Conservation (phyloP, 805 yeast species). For the Kregervanrija pseudodelftensis region DNA sequence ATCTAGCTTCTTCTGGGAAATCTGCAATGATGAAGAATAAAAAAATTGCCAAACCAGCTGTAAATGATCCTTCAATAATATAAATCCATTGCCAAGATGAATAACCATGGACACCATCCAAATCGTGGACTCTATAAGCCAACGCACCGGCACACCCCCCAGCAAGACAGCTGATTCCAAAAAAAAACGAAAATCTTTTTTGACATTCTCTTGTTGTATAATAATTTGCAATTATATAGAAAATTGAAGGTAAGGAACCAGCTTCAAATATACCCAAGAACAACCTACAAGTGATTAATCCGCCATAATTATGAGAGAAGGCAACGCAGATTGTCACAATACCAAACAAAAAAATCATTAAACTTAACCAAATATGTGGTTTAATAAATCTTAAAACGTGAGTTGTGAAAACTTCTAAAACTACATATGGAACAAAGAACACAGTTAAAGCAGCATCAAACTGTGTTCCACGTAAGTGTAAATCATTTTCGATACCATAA, state of each 20-base stretch:
- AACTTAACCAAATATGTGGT: conserved; percentile 60
- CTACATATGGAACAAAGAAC: conserved; percentile 64
- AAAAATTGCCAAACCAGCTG: conserved; percentile 27
- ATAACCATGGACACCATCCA: conserved; percentile 39
- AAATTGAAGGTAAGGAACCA: conserved; percentile 70
- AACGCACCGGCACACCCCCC: conserved; percentile 77
- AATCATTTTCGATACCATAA: conserved; percentile 55
- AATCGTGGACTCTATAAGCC: conserved; percentile 55
- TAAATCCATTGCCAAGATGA: conserved; percentile 42
- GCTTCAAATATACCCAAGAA: conserved; percentile 64
- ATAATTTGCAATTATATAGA: conserved; percentile 61
- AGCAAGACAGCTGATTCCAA: conserved; percentile 64
- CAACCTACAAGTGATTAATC: conserved; percentile 54
- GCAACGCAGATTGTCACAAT: conserved; percentile 61
- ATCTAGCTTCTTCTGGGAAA: conserved; percentile 64
- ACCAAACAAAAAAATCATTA: conserved; percentile 56
- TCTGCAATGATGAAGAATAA: conserved; percentile 50
- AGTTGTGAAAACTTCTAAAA: conserved; percentile 60
- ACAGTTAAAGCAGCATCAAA: conserved; percentile 60
- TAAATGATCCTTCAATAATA: conserved; percentile 32
- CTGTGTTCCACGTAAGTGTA: conserved; percentile 49
- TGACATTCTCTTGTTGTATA: conserved; percentile 63
- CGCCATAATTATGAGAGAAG: conserved; percentile 50
- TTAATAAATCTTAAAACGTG: conserved; percentile 47
- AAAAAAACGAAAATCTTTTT: conserved; percentile 61